Evolutionary conservation across 805 yeast species (phyloP).

Genomic region (Myxozyma udenii): DNA sequence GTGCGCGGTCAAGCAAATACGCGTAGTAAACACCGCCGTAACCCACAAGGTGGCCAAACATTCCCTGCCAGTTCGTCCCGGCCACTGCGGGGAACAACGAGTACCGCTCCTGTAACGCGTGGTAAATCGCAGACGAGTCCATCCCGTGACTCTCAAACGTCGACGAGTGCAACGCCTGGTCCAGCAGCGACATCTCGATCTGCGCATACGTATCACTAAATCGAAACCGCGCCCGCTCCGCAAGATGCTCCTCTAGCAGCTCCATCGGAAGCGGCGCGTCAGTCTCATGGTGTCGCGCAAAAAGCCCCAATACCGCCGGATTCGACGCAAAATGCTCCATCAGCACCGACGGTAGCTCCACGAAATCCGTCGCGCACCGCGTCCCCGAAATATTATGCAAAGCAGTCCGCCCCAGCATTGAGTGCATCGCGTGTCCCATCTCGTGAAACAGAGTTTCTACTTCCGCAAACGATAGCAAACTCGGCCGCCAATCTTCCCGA

Average conservation of each 20-base stretch:
- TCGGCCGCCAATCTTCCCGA: conserved; percentile 44
- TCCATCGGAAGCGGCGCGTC: conserved; percentile 55
- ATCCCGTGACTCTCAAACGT: conserved; percentile 38
- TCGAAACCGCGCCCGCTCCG: conserved; percentile 52
- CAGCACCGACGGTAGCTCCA: conserved; percentile 91
- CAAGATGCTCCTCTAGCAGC: conserved; percentile 51
- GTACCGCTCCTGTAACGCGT: conserved; percentile 56
- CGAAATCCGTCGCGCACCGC: conserved; percentile 92
- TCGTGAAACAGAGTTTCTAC: conserved; percentile 95
- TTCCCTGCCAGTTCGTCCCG: conserved; percentile 84
- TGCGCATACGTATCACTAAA: conserved; percentile 81
- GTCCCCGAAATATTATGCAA: conserved; percentile 93
- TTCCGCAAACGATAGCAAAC: conserved; percentile 67
- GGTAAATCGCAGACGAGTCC: conserved; percentile 62
- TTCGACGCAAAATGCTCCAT: conserved; percentile 92
- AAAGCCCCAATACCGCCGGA: conserved; percentile 65
- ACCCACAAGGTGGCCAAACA: conserved; percentile 87
- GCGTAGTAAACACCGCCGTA: conserved; percentile 95
- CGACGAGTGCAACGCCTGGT: conserved; percentile 67
- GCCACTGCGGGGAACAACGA: conserved; percentile 59
- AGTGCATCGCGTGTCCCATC: conserved; percentile 98
- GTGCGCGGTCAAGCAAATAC: conserved; percentile 85
- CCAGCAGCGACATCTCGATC: conserved; percentile 83
- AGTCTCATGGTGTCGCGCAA: conserved; percentile 70
- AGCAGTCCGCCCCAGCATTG: conserved; percentile 89